A percentile compares a stretch with the other conserved stretches of the same genome.
These are phyloP conservation scores for Erigeron canadensis DNA, from an alignment of 129 eudicot genomes.

Conservation along the genomic window DNA sequence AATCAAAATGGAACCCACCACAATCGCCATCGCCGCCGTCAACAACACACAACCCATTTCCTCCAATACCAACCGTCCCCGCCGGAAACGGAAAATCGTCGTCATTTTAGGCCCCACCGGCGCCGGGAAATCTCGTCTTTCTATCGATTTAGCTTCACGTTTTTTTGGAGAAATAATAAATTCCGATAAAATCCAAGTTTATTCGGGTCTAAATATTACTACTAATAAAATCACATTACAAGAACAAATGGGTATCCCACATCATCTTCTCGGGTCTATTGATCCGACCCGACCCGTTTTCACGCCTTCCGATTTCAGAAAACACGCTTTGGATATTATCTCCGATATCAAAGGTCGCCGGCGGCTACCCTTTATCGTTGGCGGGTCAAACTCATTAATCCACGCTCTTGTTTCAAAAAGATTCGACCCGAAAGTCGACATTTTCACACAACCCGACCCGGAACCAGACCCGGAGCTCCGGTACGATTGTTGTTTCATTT, in stretches of 20 bases:
- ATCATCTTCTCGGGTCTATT: constrained; percentile 66
- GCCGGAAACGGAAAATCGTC: constrained; percentile 38
- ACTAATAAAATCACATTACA: constrained; percentile 68
- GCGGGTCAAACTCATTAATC: constrained; percentile 84
- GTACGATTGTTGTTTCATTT: constrained; percentile 67
- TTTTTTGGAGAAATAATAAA: constrained; percentile 66
- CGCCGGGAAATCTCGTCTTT: constrained; percentile 74
- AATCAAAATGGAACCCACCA: constrained; percentile 26
- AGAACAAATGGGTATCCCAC: constrained; percentile 51
- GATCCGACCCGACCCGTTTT: constrained; percentile 43
- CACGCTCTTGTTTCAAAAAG: constrained; percentile 51
- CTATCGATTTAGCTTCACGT: constrained; percentile 55
- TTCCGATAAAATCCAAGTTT: constrained; percentile 83
- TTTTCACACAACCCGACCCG: constrained; percentile 41
- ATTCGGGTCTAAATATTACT: constrained; percentile 63
- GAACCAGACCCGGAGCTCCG: constrained; percentile 40
- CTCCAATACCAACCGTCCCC: constrained; percentile 19
- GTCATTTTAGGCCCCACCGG: constrained; percentile 84
- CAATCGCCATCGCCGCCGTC: constrained; percentile 12
- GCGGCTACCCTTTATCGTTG: constrained; percentile 58
- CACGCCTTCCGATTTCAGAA: constrained; percentile 53
- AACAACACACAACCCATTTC: not conserved
- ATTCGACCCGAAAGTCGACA: constrained; percentile 45
- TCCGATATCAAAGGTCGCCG: constrained; percentile 38
- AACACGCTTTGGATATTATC: constrained; percentile 34